Evolutionary conservation across 2,329 filamentous ascomycete genomes (phyloP).

Genomic region (Xylariales sp.): DNA sequence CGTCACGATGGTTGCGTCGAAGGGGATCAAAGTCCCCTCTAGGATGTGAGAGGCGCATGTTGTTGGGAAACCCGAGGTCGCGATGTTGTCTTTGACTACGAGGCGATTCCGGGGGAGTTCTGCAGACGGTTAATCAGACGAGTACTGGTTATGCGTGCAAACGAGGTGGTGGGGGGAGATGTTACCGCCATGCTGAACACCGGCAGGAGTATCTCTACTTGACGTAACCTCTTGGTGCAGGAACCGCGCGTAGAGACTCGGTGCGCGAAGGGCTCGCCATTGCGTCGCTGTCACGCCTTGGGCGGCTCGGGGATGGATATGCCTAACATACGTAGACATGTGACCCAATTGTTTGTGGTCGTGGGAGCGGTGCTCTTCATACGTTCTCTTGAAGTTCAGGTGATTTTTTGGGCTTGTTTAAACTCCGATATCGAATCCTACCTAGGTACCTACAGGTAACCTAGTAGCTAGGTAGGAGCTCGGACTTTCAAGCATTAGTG

Average conservation of each 20-base stretch:
- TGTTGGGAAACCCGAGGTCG: conserved; percentile 72
- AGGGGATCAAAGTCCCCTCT: conserved; percentile 76
- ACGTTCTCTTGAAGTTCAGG: conserved; percentile 22
- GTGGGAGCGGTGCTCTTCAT: conserved; percentile 22
- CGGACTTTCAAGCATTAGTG: no score
- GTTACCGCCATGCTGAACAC: conserved; percentile 19
- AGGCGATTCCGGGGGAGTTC: conserved; percentile 50
- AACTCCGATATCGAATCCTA: conserved; percentile 7
- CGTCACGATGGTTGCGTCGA: conserved; percentile 82
- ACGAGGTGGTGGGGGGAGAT: neutral
- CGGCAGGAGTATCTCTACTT: neutral
- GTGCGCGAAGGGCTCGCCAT: conserved; percentile 36
- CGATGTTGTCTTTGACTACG: conserved; percentile 83
- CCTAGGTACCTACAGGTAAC: no score
- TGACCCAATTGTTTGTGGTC: conserved; percentile 41
- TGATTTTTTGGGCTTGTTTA: neutral
- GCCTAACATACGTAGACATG: conserved; percentile 52
- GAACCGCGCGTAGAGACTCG: conserved; percentile 11
- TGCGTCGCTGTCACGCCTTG: conserved; percentile 44
- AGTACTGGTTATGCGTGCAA: neutral
- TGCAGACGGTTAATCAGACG: neutral
- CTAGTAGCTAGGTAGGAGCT: no score
- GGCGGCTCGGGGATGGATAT: conserved; percentile 46
- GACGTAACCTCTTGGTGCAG: conserved; percentile 37
- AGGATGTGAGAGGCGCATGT: conserved; percentile 87